Evolutionary conservation across 139 green algal species (phyloP).

Genomic region (Haematococcus sp.): DNA sequence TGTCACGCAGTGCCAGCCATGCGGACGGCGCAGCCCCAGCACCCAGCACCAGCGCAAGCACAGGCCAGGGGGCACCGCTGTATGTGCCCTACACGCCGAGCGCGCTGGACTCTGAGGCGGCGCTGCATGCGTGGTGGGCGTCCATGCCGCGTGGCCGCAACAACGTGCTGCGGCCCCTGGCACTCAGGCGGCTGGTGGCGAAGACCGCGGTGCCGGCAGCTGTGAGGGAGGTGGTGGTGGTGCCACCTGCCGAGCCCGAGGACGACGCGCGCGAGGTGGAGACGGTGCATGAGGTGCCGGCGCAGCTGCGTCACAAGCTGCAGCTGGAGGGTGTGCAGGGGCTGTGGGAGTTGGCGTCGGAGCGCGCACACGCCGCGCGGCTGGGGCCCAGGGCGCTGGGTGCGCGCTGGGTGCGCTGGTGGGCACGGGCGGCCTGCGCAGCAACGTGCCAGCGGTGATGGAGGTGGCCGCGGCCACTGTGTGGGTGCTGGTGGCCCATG

Average conservation of each 20-base stretch:
- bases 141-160: slow-evolving; percentile 6
- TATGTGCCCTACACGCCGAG: background rate
- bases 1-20: too few relatives aligned
- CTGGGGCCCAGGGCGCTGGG: slow-evolving; percentile 16
- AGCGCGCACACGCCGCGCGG: background rate
- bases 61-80: too few relatives aligned
- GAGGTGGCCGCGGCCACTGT: slow-evolving; percentile 11
- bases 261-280: background rate
- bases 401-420: slow-evolving; percentile 13
- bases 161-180: background rate
- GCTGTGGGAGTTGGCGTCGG: background rate
- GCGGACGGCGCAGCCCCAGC: too few relatives aligned
- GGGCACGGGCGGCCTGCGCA: background rate
- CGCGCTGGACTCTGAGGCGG: background rate
- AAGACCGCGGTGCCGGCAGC: slow-evolving; percentile 10
- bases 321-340: background rate
- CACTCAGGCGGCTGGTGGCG: slow-evolving; percentile 11
- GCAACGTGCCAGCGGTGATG: slow-evolving; percentile 13
- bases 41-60: too few relatives aligned
- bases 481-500: slow-evolving; percentile 18
- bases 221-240: background rate
- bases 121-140: slow-evolving; percentile 15
- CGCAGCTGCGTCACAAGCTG: background rate
- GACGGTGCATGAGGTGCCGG: background rate
- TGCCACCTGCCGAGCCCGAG: background rate